Conservation (phyloP, 306 rosid species). For the Trifolium pratense region DNA sequence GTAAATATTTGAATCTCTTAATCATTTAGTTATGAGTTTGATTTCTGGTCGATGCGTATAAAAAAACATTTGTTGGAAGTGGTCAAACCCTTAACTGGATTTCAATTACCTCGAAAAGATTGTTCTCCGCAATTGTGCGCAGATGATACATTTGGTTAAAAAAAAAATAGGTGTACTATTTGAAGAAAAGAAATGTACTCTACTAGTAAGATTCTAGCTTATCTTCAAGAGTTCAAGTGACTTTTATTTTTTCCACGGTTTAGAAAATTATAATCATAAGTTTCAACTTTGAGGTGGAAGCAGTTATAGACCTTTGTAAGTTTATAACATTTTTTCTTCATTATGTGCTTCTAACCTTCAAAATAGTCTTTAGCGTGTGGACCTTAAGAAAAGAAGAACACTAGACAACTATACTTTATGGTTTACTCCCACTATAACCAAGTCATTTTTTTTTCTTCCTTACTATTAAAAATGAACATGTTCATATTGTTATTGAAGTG, state of each 20-base stretch:
- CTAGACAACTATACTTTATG: constrained; percentile 45
- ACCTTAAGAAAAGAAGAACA: constrained; percentile 54
- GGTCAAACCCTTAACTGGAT: too few relatives aligned
- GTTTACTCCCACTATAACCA: constrained; percentile 47
- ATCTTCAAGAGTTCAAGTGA: constrained; percentile 46
- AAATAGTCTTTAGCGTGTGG: constrained; percentile 74
- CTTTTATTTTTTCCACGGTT: constrained; percentile 43
- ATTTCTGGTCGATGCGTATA: too few relatives aligned
- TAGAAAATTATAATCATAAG: constrained; percentile 34
- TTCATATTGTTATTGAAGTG: constrained; percentile 27
- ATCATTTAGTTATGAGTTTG: too few relatives aligned
- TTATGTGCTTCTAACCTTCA: constrained; percentile 33
- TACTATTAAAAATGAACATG: constrained; percentile 11
- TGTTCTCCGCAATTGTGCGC: too few relatives aligned
- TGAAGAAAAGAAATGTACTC: neutral
- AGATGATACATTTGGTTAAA: too few relatives aligned
- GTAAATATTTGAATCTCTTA: too few relatives aligned
- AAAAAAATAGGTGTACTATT: constrained; percentile 31
- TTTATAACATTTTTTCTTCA: constrained; percentile 17
- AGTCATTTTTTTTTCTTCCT: constrained; percentile 1
- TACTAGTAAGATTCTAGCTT: constrained; percentile 24
- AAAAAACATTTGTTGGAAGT: too few relatives aligned
- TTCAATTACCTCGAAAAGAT: too few relatives aligned
- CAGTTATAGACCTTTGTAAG: constrained; percentile 61
- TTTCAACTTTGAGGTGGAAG: constrained; percentile 75